phyloP scores from a whole-genome alignment of 352 stramenopile genomes.

The Globisporangium spinosum region DNA sequence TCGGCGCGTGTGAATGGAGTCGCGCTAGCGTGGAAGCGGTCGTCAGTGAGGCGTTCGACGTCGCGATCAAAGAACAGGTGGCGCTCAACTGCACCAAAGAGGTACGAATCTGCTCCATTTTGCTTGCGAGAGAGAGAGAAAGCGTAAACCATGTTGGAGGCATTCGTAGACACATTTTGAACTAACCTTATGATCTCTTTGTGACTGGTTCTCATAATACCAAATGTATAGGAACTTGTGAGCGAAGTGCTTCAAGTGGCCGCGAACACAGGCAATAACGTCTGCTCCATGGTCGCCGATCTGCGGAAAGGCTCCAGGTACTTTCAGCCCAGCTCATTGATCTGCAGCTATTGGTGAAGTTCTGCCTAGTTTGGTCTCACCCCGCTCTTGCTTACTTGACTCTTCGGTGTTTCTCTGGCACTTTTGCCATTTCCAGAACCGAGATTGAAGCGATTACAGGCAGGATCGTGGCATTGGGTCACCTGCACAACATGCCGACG shows the following conservation, averaged over 20 bases:
- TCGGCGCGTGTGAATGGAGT: slow-evolving; percentile 44
- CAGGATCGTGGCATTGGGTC: slow-evolving; percentile 44
- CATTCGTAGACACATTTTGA: no score
- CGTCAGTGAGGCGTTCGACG: slow-evolving; percentile 48
- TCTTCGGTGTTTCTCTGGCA: background rate
- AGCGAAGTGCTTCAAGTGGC: slow-evolving; percentile 52
- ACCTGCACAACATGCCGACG: slow-evolving; percentile 46
- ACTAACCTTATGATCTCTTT: background rate
- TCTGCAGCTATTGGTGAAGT: background rate
- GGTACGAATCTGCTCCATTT: slow-evolving; percentile 11
- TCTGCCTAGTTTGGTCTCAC: background rate
- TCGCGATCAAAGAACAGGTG: slow-evolving; percentile 47
- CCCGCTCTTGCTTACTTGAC: background rate
- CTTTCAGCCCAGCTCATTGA: background rate
- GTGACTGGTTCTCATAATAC: background rate
- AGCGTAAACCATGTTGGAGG: background rate
- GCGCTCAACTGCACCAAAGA: slow-evolving; percentile 35
- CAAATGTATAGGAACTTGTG: slow-evolving; percentile 41
- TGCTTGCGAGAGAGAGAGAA: background rate
- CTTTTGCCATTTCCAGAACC: slow-evolving; percentile 29
- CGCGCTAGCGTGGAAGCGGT: slow-evolving; percentile 42
- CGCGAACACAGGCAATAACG: slow-evolving; percentile 46
- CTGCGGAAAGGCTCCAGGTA: slow-evolving; percentile 55
- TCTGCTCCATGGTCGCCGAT: slow-evolving; percentile 78
- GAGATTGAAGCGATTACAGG: slow-evolving; percentile 78